A percentile compares a stretch with the other conserved stretches of the same genome.
Conservation (phyloP, 2,329 filamentous ascomycete species). For the Fusarium poae region DNA sequence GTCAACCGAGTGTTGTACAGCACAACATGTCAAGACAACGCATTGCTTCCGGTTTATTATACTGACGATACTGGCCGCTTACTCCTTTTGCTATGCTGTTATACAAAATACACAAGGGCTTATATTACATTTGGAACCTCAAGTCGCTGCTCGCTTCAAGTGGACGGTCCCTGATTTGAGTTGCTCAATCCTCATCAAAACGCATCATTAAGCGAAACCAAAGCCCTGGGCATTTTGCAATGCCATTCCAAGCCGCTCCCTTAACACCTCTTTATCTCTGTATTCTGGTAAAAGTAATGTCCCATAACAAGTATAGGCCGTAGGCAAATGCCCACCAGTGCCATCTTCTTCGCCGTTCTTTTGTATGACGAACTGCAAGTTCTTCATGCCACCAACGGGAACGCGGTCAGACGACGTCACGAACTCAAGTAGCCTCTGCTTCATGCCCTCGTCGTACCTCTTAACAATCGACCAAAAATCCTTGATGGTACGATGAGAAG, state of each 20-base stretch:
- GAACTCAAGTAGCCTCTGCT: slow-evolving; percentile 86
- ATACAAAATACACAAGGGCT: not conserved
- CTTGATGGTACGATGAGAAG: slow-evolving; percentile 75
- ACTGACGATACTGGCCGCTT: not conserved
- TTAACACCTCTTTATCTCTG: slow-evolving; percentile 74
- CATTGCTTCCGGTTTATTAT: not conserved
- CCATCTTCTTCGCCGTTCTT: slow-evolving; percentile 75
- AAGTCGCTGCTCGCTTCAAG: not conserved
- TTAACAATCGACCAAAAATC: slow-evolving; percentile 89
- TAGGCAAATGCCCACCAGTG: slow-evolving; percentile 74
- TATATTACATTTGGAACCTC: not conserved
- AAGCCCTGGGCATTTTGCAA: slow-evolving; percentile 91
- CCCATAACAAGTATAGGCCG: slow-evolving; percentile 93
- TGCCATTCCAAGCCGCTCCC: slow-evolving; percentile 83
- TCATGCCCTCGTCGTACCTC: slow-evolving; percentile 75
- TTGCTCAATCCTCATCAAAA: not conserved
- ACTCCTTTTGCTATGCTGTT: slow-evolving; percentile 6
- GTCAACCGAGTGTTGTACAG: not conserved
- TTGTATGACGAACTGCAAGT: slow-evolving; percentile 86
- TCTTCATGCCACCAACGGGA: slow-evolving; percentile 86
- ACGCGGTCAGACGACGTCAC: slow-evolving; percentile 93
- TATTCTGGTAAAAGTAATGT: slow-evolving; percentile 90
- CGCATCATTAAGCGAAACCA: slow-evolving; percentile 74
- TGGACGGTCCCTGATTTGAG: not conserved
- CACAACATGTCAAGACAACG: not conserved